Conservation (phyloP, 2,329 filamentous ascomycete species). For the Sclerotinia minor region DNA sequence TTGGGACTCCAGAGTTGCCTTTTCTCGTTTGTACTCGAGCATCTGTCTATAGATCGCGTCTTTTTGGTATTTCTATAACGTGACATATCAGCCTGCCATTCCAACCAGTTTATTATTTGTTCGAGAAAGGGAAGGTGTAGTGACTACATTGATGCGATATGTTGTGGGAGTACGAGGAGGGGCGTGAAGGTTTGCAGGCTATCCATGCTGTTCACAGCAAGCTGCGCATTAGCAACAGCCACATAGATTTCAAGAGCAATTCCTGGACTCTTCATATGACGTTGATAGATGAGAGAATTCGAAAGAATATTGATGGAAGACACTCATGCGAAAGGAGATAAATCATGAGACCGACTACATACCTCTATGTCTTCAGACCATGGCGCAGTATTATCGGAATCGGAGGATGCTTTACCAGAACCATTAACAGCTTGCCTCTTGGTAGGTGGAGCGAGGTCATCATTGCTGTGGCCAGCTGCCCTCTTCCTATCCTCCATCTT, state of each 20-base stretch:
- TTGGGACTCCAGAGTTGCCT: conserved; percentile 75
- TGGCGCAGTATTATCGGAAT: conserved; percentile 60
- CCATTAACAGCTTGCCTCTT: conserved; percentile 94
- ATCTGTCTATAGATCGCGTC: conserved; percentile 97
- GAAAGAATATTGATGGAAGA: conserved; percentile 27
- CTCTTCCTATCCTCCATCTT: conserved; percentile 99
- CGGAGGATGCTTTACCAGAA: conserved; percentile 63
- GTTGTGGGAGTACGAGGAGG: conserved; percentile 33
- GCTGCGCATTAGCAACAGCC: conserved; percentile 48
- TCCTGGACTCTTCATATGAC: conserved; percentile 28
- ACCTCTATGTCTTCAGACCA: conserved; percentile 73
- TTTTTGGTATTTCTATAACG: conserved; percentile 78
- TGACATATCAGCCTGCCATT: conserved; percentile 42
- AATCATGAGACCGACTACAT: conserved; percentile 47
- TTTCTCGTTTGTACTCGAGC: conserved; percentile 95
- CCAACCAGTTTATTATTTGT: conserved; percentile 43
- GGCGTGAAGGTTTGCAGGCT: conserved; percentile 42
- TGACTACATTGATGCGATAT: conserved; percentile 24
- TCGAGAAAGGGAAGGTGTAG: conserved; percentile 27
- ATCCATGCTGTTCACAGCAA: conserved; percentile 47
- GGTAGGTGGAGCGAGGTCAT: conserved; percentile 82
- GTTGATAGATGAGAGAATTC: conserved; percentile 29
- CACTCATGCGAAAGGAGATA: conserved; percentile 16
- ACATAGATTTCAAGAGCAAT: conserved; percentile 36
- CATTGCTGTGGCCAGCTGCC: conserved; percentile 64